These are phyloP conservation scores for Rhynchospora breviuscula DNA, from an alignment of 176 grass and related monocot genomes.

Conservation along the genomic window DNA sequence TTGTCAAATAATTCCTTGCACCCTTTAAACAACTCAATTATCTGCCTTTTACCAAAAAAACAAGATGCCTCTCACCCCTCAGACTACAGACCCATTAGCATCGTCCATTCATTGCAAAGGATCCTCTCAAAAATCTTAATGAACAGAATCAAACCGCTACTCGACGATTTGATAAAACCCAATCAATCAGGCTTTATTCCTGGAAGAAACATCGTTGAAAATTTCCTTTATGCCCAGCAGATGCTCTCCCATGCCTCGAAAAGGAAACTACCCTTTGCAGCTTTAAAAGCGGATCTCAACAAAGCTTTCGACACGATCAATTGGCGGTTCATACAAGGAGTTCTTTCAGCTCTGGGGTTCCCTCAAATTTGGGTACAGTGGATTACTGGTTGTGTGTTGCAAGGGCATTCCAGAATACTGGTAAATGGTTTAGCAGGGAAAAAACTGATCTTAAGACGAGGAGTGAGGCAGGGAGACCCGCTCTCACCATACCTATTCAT, in stretches of 20 bases:
- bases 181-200: background rate
- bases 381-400: background rate
- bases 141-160: background rate
- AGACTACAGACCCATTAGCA: background rate
- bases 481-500: background rate
- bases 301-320: background rate
- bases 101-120: background rate
- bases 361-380: background rate
- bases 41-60: background rate
- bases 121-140: background rate
- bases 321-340: background rate
- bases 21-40: too few species aligned
- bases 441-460: background rate
- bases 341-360: background rate
- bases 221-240: background rate
- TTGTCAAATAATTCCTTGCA: too few species aligned
- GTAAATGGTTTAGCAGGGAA: background rate
- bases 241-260: background rate
- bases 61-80: background rate
- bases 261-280: background rate
- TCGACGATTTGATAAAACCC: background rate
- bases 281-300: background rate
- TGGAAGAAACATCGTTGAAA: background rate
- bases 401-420: background rate
- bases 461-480: background rate